phyloP scores from a whole-genome alignment of 495 filamentous ascomycete species.

The Penicillium paxilli region DNA sequence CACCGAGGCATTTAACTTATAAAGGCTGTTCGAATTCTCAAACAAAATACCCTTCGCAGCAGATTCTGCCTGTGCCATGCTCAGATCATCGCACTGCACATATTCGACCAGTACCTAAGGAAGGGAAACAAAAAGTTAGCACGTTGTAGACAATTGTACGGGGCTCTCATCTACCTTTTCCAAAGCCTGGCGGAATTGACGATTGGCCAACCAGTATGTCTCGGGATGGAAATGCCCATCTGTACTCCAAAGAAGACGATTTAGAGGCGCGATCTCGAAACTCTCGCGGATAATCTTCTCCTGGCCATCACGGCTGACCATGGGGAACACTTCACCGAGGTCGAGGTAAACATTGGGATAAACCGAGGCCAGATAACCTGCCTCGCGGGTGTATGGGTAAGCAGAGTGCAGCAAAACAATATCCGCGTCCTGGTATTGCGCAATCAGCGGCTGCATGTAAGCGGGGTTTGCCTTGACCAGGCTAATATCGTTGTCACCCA shows the following conservation, averaged over 20 bases:
- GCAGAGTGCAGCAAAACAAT: slow-evolving; percentile 82
- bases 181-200: slow-evolving; percentile 75
- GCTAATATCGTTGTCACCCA: slow-evolving; percentile 81
- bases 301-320: slow-evolving; percentile 77
- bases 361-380: slow-evolving; percentile 76
- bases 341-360: slow-evolving; percentile 86
- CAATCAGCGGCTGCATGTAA: slow-evolving; percentile 73
- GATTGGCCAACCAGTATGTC: slow-evolving; percentile 75
- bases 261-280: slow-evolving; percentile 72
- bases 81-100: slow-evolving; percentile 57
- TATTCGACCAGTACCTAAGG: slow-evolving; percentile 61
- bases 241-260: slow-evolving; percentile 81
- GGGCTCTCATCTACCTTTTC: slow-evolving; percentile 48
- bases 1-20: slow-evolving; percentile 41
- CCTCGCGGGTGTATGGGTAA: slow-evolving; percentile 83
- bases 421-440: slow-evolving; percentile 63
- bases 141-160: neutral
- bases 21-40: slow-evolving; percentile 68
- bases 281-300: slow-evolving; percentile 70
- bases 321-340: slow-evolving; percentile 84
- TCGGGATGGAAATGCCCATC: slow-evolving; percentile 86
- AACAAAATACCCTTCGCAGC: slow-evolving; percentile 65
- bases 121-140: neutral
- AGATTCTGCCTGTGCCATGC: slow-evolving; percentile 55
- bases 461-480: slow-evolving; percentile 72